Base-by-base conservation (phyloP, 73 alveolate genomes). In the Tetrahymena elliotti region DNA sequence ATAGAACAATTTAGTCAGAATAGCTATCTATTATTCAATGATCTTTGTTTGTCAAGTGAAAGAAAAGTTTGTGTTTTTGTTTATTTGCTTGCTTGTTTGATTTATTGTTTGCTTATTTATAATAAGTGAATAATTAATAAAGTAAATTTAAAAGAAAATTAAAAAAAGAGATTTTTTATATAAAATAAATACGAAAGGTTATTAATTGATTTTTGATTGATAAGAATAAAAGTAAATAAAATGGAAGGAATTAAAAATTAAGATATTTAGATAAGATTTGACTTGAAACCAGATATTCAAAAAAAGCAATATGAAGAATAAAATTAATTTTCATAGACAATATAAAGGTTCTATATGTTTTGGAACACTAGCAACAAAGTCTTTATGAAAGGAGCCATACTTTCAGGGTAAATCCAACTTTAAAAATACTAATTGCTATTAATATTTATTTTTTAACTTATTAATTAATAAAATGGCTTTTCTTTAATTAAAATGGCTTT, bases 321-420 rank as follows among this genome's bases (percentile, higher is more conserved):
- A 18, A 31, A 68, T 68, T n/a, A 68, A n/a, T 68, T 68, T 68
- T 22, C 41, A 37, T 35, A 88, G 36, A 24, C 54, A 36, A 84
- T 84, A 47, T 83, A 84, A 40, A 31, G 93, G 40, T 94, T 94
- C 83, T 94, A 94, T 92, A 35, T 83, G 82, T 35, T 94, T 24
- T 94, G 96, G 96, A 11, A 94, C 33, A 94, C 95, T 27, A 94
- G 96, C 38, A 94, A 94, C 53, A 94, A 52, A 39, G 93, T 94
- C 41, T 88, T 94, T n/a, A 83, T 88, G 47, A 84, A 41, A 47
- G 96, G 96, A 2, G 83, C 83, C 20, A 47, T 94, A 52, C 47
- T 94, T 15, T 33, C 94, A 33, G 96, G 96, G 96, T 94, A 94
- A 40, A 40, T 27, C 4, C 1, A 4, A 12, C 22, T 47, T 47